phyloP scores from a whole-genome alignment of 345 rosid species.

The Citrus maxima region DNA sequence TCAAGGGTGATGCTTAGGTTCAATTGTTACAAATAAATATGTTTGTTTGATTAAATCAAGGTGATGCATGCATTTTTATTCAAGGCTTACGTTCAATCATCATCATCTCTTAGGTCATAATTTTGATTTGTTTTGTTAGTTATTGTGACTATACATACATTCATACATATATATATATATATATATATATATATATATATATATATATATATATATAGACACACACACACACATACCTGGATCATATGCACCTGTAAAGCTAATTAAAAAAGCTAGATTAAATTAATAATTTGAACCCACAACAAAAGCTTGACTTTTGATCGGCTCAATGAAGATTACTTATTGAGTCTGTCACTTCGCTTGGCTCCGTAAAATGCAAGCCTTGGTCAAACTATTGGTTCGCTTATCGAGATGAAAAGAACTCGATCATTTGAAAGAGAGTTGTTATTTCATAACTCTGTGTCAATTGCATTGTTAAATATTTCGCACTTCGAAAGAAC shows the following conservation, averaged over 20 bases:
- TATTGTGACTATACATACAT: background rate
- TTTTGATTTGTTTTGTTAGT: background rate
- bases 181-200: too few relatives aligned
- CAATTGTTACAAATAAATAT: too few relatives aligned
- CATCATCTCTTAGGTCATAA: background rate
- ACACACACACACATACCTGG: too few relatives aligned
- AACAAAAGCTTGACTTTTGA: background rate
- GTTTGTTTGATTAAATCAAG: background rate
- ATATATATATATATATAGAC: too few relatives aligned
- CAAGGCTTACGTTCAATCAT: background rate
- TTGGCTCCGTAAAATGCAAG: background rate
- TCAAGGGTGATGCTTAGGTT: too few relatives aligned
- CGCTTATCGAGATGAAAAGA: background rate
- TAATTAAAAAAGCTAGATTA: background rate
- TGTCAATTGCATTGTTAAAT: background rate
- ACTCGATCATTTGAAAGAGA: too few relatives aligned
- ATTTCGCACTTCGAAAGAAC: background rate
- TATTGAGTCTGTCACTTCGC: background rate
- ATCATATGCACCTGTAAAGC: background rate
- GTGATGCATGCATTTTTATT: background rate
- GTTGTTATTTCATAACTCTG: too few relatives aligned
- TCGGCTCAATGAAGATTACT: slow-evolving; percentile 1
- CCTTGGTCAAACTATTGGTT: background rate
- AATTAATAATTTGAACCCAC: background rate
- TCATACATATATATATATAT: too few relatives aligned